Percentiles rank a stretch among this genome's conserved stretches.
Evolutionary conservation across 805 yeast species (phyloP).

Genomic region (Zygotorulaspora florentina): DNA sequence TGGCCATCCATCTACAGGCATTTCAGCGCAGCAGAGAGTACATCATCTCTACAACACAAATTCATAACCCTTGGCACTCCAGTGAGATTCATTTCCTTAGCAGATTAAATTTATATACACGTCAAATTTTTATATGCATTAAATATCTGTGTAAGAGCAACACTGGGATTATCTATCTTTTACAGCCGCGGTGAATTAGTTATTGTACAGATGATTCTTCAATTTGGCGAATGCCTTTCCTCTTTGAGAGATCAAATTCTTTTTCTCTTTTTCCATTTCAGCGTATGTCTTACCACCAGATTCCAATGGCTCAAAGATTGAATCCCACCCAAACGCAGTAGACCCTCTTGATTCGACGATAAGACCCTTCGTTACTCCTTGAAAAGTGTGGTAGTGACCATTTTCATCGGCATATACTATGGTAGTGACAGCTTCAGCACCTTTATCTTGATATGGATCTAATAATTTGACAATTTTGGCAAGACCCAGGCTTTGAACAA

Average conservation of each 20-base stretch:
- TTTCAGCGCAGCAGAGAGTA: no score
- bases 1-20: no score
- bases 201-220: constrained; percentile 45
- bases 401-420: constrained; percentile 88
- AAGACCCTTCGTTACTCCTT: constrained; percentile 75
- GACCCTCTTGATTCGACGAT: constrained; percentile 81
- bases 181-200: neutral
- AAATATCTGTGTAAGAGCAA: no score
- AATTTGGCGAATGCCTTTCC: constrained; percentile 76
- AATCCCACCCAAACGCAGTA: constrained; percentile 89
- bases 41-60: no score
- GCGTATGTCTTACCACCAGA: constrained; percentile 74
- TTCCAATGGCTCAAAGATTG: constrained; percentile 69
- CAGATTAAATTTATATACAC: no score
- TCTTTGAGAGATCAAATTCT: constrained; percentile 85
- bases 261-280: constrained; percentile 72
- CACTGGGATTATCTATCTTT: neutral
- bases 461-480: constrained; percentile 75
- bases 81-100: no score
- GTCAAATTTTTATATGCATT: no score
- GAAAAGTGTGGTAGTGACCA: constrained; percentile 73
- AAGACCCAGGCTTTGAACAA: constrained; percentile 68
- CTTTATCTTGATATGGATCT: constrained; percentile 73
- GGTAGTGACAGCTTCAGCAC: constrained; percentile 86
- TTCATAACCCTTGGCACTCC: no score